phyloP scores from a whole-genome alignment of 805 yeast genomes.

The Candida krabiensis region DNA sequence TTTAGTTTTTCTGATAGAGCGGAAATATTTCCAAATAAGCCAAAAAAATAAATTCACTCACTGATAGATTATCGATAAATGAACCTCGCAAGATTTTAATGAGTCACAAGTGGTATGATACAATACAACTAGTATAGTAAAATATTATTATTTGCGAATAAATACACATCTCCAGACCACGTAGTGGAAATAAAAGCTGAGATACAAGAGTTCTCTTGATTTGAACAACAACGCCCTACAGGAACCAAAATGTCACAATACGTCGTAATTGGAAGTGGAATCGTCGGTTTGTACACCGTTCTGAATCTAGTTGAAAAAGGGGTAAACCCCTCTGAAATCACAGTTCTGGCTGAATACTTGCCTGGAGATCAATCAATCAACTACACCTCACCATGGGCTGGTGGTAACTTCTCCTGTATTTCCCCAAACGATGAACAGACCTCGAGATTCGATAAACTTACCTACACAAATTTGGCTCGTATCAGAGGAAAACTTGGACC shows the following conservation, averaged over 20 bases:
- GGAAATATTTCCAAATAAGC: no score
- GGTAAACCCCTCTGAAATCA: conserved; percentile 42
- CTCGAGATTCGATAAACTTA: conserved; percentile 52
- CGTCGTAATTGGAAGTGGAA: conserved; percentile 54
- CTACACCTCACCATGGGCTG: conserved; percentile 84
- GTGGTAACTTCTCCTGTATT: conserved; percentile 61
- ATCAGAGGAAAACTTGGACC: conserved; percentile 47
- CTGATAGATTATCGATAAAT: no score
- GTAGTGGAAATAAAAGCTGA: no score
- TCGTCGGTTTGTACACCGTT: conserved; percentile 65
- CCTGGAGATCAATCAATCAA: conserved; percentile 79
- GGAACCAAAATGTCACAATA: conserved; percentile 16
- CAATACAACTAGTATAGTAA: no score
- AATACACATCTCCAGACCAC: no score
- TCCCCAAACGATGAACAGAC: conserved; percentile 57
- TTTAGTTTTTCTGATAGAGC: no score
- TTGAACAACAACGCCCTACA: no score
- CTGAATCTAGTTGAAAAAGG: conserved; percentile 45
- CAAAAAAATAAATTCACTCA: no score
- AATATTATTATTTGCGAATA: no score
- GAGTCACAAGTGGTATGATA: no score
- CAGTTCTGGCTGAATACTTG: conserved; percentile 60
- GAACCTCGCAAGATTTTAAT: no score
- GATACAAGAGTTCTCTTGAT: no score
- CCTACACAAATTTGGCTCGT: conserved; percentile 48